A percentile compares a stretch with the other conserved stretches of the same genome.
Evolutionary conservation across 768 basidiomycete genomes (phyloP).

Genomic region (Suillus alpinus): DNA sequence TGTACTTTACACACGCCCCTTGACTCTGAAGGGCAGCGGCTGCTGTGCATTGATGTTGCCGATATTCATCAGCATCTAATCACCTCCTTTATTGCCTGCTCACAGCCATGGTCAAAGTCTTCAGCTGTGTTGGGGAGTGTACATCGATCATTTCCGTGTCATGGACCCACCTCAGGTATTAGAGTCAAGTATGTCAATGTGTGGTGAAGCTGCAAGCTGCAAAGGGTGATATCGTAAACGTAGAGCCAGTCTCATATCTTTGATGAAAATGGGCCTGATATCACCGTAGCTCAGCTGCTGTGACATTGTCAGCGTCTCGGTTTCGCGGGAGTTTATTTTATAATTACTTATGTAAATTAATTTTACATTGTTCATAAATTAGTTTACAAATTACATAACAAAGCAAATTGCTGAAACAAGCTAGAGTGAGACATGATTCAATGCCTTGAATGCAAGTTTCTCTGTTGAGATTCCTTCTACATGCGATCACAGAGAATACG

Average conservation of each 20-base stretch:
- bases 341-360: no score
- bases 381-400: no score
- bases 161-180: background rate
- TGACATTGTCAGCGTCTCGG: no score
- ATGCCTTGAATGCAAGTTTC: conserved; percentile 16
- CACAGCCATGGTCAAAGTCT: background rate
- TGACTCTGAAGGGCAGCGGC: background rate
- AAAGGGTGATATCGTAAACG: background rate
- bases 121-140: background rate
- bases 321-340: no score
- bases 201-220: no score
- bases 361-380: no score
- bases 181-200: no score
- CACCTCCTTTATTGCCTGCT: background rate
- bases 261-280: no score
- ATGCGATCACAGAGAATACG: conserved; percentile 50
- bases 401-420: no score
- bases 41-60: background rate
- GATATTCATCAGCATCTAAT: background rate
- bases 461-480: background rate
- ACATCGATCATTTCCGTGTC: background rate
- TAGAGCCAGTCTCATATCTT: no score
- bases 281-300: no score
- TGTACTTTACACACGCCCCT: background rate
- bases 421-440: no score